A percentile compares a stretch with the other conserved stretches of the same genome.
Evolutionary conservation across 495 filamentous ascomycete species (phyloP).

Genomic region (Penicillium diatomitis): DNA sequence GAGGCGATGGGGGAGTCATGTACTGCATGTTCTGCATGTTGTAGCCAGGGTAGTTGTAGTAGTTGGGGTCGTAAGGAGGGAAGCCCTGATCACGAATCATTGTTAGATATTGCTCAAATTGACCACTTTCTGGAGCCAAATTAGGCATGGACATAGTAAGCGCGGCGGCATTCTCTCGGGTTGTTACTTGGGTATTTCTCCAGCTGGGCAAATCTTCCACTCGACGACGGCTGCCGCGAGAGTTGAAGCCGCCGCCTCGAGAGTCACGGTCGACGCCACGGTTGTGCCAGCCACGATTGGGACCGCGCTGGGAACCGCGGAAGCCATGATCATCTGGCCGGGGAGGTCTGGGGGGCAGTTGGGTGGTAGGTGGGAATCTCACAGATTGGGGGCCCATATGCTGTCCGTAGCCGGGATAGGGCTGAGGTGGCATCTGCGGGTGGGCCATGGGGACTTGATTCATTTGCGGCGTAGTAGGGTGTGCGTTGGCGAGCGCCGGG

Average conservation of each 20-base stretch:
- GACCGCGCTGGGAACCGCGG: too few species aligned
- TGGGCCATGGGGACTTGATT: slow-evolving; percentile 47
- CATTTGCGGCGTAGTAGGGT: slow-evolving; percentile 65
- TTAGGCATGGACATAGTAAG: slow-evolving; percentile 26
- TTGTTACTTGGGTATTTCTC: not conserved
- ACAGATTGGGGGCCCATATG: slow-evolving; percentile 57
- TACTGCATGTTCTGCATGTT: slow-evolving; percentile 40
- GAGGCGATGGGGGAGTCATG: slow-evolving; percentile 43
- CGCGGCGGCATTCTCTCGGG: not conserved
- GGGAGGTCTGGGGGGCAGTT: slow-evolving; percentile 8
- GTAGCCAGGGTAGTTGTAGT: slow-evolving; percentile 35
- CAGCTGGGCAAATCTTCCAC: not conserved
- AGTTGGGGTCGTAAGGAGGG: slow-evolving; percentile 40
- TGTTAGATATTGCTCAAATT: slow-evolving; percentile 71
- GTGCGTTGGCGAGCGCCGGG: slow-evolving; percentile 58
- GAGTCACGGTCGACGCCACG: not conserved
- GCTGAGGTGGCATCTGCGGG: slow-evolving; percentile 45
- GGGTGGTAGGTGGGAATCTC: slow-evolving; percentile 42
- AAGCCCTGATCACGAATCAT: slow-evolving; percentile 48
- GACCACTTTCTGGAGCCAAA: slow-evolving; percentile 58
- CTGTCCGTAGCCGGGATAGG: slow-evolving; percentile 48
- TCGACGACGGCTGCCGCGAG: not conserved
- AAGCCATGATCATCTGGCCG: slow-evolving; percentile 15
- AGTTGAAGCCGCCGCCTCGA: not conserved
- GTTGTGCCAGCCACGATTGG: not conserved